Conservation (phyloP, 2,329 filamentous ascomycete species). For the Dactylonectria macrodidyma region DNA sequence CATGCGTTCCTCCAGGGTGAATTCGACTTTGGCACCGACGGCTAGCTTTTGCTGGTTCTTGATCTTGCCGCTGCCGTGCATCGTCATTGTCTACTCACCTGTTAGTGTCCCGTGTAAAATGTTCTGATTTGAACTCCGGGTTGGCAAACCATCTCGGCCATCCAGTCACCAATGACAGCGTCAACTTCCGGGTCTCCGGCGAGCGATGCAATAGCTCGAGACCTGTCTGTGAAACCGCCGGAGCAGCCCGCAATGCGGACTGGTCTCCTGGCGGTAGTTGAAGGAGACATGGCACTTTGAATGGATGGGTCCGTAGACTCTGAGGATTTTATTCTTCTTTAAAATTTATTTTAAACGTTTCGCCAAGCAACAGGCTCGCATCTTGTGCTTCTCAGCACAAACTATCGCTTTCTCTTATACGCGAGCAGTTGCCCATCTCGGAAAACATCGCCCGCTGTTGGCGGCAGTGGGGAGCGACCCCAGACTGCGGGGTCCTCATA, state of each 20-base stretch:
- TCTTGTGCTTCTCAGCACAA: not conserved
- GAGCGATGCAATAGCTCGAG: not conserved
- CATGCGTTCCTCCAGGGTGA: constrained; percentile 5
- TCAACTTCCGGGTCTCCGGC: not conserved
- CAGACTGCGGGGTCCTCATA: not conserved
- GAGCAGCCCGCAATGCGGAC: constrained; percentile 10
- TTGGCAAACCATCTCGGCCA: constrained; percentile 1
- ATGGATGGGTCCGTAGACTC: not conserved
- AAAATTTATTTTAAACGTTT: not conserved
- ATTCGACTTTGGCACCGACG: not conserved
- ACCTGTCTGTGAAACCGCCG: not conserved
- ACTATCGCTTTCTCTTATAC: not conserved
- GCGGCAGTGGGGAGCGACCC: not conserved
- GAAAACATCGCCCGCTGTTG: constrained; percentile 8
- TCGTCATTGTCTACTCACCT: not conserved
- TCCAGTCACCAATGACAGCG: not conserved
- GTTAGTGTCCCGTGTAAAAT: not conserved
- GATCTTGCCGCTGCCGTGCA: constrained; percentile 9
- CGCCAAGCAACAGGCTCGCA: not conserved
- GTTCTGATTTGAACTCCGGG: not conserved
- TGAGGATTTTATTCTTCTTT: not conserved
- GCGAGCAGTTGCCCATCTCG: not conserved
- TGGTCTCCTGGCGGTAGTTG: not conserved
- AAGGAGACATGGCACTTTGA: not conserved
- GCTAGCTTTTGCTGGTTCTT: constrained; percentile 4